Conservation (phyloP, 257 asterid species). For the Nicotiana paniculata region DNA sequence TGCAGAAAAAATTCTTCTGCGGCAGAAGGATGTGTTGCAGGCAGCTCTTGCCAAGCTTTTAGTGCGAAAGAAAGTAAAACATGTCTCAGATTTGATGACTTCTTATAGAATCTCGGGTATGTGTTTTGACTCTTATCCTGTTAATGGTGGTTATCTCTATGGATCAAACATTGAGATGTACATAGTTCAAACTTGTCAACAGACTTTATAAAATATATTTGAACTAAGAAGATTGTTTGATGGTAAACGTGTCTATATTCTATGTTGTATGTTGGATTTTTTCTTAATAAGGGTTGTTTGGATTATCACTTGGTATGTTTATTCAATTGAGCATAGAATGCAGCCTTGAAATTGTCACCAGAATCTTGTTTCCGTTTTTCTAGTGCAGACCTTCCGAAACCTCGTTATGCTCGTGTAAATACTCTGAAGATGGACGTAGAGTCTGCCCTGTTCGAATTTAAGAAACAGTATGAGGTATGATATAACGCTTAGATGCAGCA, state of each 20-base stretch:
- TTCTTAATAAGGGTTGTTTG: background rate
- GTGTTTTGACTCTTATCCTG: conserved; percentile 1
- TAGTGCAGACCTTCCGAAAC: conserved; percentile 58
- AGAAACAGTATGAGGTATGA: conserved; percentile 52
- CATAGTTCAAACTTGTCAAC: background rate
- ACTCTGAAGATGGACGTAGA: conserved; percentile 65
- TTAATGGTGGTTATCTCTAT: background rate
- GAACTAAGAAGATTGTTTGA: background rate
- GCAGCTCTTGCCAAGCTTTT: conserved; percentile 53
- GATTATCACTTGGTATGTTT: background rate
- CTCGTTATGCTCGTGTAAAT: conserved; percentile 91
- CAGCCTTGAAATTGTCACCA: background rate
- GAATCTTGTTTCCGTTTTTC: background rate
- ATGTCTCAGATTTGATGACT: conserved; percentile 53
- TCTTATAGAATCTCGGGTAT: conserved; percentile 51
- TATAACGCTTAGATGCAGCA: background rate
- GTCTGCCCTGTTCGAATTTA: conserved; percentile 47
- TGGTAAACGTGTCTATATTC: background rate
- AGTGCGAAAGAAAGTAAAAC: conserved; percentile 43
- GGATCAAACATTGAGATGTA: background rate
- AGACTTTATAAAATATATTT: background rate
- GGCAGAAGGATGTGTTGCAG: conserved; percentile 48
- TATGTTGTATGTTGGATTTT: background rate
- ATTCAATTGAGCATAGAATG: background rate
- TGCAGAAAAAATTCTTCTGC: conserved; percentile 70